Conservation (phyloP, 2,329 filamentous ascomycete species). For the Stagonosporopsis cucurbitacearum region DNA sequence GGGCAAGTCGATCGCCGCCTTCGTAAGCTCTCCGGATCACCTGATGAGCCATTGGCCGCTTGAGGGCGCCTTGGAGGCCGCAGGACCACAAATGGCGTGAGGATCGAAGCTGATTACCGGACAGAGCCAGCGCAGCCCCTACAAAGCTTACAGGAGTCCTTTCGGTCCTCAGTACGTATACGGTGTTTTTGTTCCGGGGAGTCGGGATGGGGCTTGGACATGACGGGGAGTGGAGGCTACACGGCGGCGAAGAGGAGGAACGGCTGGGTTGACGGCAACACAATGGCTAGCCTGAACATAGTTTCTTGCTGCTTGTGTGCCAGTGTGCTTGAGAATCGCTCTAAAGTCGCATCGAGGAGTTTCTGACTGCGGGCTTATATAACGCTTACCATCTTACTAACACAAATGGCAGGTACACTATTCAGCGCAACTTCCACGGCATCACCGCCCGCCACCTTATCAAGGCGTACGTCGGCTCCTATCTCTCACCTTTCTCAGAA, state of each 20-base stretch:
- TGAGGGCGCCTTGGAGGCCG: not conserved
- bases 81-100: not conserved
- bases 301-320: not conserved
- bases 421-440: conserved; percentile 57
- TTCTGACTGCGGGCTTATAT: not conserved
- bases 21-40: conserved; percentile 29
- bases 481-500: not conserved
- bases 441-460: conserved; percentile 51
- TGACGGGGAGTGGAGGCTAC: not conserved
- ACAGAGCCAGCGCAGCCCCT: conserved; percentile 46
- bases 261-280: not conserved
- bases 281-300: not conserved
- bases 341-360: not conserved
- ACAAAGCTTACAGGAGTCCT: conserved; percentile 62
- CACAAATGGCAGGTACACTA: conserved; percentile 56
- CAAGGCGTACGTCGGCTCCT: conserved; percentile 53
- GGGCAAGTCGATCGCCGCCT: conserved; percentile 38
- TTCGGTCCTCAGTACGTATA: conserved; percentile 64
- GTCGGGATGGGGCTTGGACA: not conserved
- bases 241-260: conserved; percentile 6
- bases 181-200: conserved; percentile 9
- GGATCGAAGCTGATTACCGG: conserved; percentile 24
- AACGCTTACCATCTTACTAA: conserved; percentile 20
- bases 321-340: no score
- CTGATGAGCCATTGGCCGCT: conserved; percentile 20